These are phyloP conservation scores for Colletotrichum scovillei DNA, from an alignment of 2,329 filamentous ascomycete genomes.

Conservation along the genomic window DNA sequence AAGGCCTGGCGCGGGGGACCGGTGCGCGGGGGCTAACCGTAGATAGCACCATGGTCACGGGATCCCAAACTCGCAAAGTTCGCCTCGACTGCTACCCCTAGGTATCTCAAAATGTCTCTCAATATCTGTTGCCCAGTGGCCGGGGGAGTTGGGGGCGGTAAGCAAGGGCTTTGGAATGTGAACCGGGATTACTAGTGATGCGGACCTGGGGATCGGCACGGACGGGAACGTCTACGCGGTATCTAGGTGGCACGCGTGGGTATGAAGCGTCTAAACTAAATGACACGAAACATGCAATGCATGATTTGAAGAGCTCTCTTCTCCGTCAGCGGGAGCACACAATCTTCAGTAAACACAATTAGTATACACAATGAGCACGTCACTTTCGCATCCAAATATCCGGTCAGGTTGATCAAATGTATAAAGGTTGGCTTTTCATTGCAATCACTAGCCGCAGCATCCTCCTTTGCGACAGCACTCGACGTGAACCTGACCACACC, in stretches of 20 bases:
- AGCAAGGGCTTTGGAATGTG: constrained; percentile 7
- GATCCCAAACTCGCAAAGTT: background rate
- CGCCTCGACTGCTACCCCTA: background rate
- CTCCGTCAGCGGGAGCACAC: background rate
- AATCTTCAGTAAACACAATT: too few relatives aligned
- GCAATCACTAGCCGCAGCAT: constrained; percentile 11
- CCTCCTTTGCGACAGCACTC: constrained; percentile 6
- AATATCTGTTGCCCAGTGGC: background rate
- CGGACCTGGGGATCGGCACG: background rate
- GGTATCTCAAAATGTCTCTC: background rate
- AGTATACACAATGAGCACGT: too few relatives aligned
- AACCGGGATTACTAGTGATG: background rate
- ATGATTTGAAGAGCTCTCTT: background rate
- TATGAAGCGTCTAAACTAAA: background rate
- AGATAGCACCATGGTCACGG: background rate
- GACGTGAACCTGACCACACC: constrained; percentile 5
- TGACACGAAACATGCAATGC: background rate
- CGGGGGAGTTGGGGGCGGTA: background rate
- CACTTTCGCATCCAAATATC: too few relatives aligned
- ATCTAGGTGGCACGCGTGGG: background rate
- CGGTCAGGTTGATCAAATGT: background rate
- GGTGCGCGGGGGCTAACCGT: background rate
- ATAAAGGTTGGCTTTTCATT: constrained; percentile 8
- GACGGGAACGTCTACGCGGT: constrained; percentile 6
- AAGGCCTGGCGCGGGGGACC: background rate